Percentiles rank a stretch among this genome's conserved stretches.
phyloP scores from a whole-genome alignment of 139 green algal genomes.

The Ettlia oleoabundans region DNA sequence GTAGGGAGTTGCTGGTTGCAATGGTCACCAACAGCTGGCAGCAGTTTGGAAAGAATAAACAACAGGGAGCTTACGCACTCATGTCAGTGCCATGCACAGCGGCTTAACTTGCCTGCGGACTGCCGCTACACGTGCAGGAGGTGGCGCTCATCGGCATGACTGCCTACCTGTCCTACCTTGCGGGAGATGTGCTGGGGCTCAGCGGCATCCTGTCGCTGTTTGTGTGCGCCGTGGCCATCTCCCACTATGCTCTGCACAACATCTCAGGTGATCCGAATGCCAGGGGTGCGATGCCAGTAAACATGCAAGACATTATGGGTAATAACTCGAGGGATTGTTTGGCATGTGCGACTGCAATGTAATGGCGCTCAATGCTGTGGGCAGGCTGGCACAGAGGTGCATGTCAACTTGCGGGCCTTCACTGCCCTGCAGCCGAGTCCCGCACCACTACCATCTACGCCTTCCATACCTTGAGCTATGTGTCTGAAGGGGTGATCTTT shows the following conservation, averaged over 20 bases:
- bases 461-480: constrained; percentile 69
- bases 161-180: constrained; percentile 78
- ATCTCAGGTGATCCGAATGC: no score
- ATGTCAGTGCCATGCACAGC: no score
- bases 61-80: no score
- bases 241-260: constrained; percentile 74
- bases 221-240: constrained; percentile 81
- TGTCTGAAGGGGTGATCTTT: constrained; percentile 85
- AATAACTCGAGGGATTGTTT: no score
- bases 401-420: no score
- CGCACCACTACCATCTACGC: constrained; percentile 54
- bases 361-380: no score
- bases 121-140: constrained; percentile 46
- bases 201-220: constrained; percentile 84
- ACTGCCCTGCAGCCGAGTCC: constrained; percentile 36
- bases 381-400: no score
- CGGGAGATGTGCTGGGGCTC: constrained; percentile 71
- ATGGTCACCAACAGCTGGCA: no score
- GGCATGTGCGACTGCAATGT: neutral
- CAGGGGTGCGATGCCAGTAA: no score
- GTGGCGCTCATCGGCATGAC: constrained; percentile 68
- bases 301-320: no score
- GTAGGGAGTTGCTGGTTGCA: no score
- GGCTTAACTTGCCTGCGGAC: neutral
- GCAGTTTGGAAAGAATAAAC: no score